phyloP scores from a whole-genome alignment of 1,139 yeast species.

The Yamadazyma mexicana region DNA sequence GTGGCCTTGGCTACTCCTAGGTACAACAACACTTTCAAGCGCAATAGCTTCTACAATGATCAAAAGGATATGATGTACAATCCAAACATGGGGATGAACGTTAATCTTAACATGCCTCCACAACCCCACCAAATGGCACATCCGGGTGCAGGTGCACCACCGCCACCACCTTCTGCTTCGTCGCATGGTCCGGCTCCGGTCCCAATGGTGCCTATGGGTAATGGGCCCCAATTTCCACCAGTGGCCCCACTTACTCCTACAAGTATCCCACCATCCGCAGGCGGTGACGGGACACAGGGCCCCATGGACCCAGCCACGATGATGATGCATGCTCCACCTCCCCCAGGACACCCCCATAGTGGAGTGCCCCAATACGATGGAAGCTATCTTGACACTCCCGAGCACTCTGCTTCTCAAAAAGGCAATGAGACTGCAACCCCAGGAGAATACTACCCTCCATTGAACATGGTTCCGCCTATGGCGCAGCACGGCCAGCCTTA shows the following conservation, averaged over 20 bases:
- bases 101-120: constrained; percentile 1
- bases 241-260: constrained; percentile 1
- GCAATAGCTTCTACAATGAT: constrained; percentile 4
- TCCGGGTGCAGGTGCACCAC: constrained; percentile 2
- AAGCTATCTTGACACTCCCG: not conserved
- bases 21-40: constrained; percentile 18
- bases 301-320: not conserved
- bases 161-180: constrained; percentile 5
- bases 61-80: constrained; percentile 18
- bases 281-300: not conserved
- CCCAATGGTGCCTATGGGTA: not conserved
- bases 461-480: constrained; percentile 4
- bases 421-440: not conserved
- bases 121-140: constrained; percentile 6
- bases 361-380: constrained; percentile 1
- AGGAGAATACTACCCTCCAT: constrained; percentile 2
- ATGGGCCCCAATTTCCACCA: not conserved
- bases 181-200: constrained; percentile 7
- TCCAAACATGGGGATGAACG: constrained; percentile 4
- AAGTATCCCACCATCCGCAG: constrained; percentile 1
- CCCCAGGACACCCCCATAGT: no score
- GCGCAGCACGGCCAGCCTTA: constrained; percentile 24
- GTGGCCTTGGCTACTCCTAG: constrained; percentile 71
- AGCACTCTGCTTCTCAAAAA: not conserved
- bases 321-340: not conserved